Base-by-base conservation (phyloP, 2,329 filamentous ascomycete species). In the Falciphora oryzae region DNA sequence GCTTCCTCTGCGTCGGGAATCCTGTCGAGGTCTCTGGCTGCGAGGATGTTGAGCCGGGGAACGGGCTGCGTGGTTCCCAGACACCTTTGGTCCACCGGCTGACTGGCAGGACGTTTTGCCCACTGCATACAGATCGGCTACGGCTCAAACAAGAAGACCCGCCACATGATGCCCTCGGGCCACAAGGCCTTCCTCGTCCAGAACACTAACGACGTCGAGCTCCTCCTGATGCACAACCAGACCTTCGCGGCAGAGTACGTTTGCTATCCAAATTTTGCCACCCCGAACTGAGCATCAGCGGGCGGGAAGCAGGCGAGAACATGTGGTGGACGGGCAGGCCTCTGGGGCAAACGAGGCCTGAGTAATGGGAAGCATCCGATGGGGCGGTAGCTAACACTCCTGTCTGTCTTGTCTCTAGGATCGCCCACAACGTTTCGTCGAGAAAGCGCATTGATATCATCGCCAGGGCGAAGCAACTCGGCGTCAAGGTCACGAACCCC, bases 181-280 rank as follows among this genome's bases (percentile, higher is more conserved):
- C 94, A 98, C 91, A 98, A 97, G 89, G 92, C 94, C 72, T 99
- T 99, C 91, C 89, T 98, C 78, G 95, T 99, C 84, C 92, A 90
- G 89, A 99, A 99, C 88, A 81, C 87, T 81, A 87, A 89, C 80
- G 95, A 99, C 75, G 89, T 99, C 77, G 94, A 99, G 82, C 90
- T 99, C 70, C 89, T 99, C 77, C 87, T 99, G 76, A 99, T 99
- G 95, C 95, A 99, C 91, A 98, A 98, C 92, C 90, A 90, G 80
- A 96, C 93, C 82, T 97, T 92, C 84, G 95, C 95, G 79, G 95
- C 95, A 79, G 95, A 99, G 93, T 97, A 93, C 75, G 92, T 87
- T 65, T 53, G 65, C 27, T 22, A 32, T 27, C 31, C 44, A 29
- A n/a, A 35, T 13, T 35, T 11, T 13, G 10, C 38, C 29, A 14